Evolutionary conservation across 768 basidiomycete genomes (phyloP).

Genomic region (Russula brevipes): DNA sequence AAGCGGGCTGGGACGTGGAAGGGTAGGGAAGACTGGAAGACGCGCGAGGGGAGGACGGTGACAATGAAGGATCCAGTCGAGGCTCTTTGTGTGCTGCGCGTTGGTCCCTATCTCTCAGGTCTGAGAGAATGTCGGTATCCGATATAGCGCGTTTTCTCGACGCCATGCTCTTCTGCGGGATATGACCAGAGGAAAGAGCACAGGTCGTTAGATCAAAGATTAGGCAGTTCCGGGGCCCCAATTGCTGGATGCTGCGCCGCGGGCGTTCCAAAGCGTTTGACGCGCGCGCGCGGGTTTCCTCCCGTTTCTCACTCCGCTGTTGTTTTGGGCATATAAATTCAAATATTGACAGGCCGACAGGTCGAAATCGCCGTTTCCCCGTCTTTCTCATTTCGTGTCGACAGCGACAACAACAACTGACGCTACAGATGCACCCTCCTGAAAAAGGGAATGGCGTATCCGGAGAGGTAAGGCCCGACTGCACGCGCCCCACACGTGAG

Average conservation of each 20-base stretch:
- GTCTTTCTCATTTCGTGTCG: too few species aligned
- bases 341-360: too few species aligned
- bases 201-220: neutral
- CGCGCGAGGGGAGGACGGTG: neutral
- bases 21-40: slow-evolving; percentile 26
- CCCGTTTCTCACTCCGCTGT: too few species aligned
- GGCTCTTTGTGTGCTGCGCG: neutral
- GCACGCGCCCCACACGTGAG: slow-evolving; percentile 1
- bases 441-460: neutral
- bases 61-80: neutral
- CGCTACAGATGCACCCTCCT: neutral
- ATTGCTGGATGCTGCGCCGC: too few species aligned
- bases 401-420: too few species aligned
- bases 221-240: neutral
- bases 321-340: too few species aligned
- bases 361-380: too few species aligned
- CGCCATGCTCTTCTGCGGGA: neutral
- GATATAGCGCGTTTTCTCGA: slow-evolving; percentile 18
- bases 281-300: too few species aligned
- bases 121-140: neutral
- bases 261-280: too few species aligned
- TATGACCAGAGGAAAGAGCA: too few species aligned
- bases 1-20: slow-evolving; percentile 14
- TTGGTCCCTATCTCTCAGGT: neutral
- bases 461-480: neutral